Evolutionary conservation across 371 early-diverging fungal genomes (phyloP).

Genomic region (Zychaea mexicana): DNA sequence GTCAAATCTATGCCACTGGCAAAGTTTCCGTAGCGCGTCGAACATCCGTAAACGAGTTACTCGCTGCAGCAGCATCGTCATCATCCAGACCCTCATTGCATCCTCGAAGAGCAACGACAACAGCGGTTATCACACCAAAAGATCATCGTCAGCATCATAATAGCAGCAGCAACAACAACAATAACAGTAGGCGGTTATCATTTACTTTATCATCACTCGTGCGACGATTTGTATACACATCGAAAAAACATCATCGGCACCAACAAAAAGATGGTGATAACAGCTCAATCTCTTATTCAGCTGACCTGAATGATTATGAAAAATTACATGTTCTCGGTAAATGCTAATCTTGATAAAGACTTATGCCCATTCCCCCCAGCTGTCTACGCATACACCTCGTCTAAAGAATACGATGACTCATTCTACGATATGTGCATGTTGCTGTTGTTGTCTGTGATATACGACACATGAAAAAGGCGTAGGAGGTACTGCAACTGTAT

Average conservation of each 20-base stretch:
- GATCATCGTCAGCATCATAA: too few relatives aligned
- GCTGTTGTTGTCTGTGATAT: not conserved
- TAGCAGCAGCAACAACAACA: not conserved
- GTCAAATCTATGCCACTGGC: not conserved
- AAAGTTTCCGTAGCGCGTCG: not conserved
- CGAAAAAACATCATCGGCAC: not conserved
- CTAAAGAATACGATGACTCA: too few relatives aligned
- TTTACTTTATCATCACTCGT: not conserved
- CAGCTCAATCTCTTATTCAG: slow-evolving; percentile 1
- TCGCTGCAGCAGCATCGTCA: not conserved
- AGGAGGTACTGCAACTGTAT: slow-evolving; percentile 47
- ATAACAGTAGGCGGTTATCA: not conserved
- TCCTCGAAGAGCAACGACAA: not conserved
- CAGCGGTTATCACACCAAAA: not conserved
- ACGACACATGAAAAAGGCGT: slow-evolving; percentile 19
- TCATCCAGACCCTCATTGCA: not conserved
- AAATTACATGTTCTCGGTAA: slow-evolving; percentile 11
- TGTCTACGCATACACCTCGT: too few relatives aligned
- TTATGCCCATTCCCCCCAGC: too few relatives aligned
- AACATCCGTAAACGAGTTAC: not conserved
- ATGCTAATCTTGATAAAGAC: too few relatives aligned
- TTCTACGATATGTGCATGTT: too few relatives aligned
- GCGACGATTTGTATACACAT: not conserved
- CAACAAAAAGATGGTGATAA: not conserved
- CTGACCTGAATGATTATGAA: slow-evolving; percentile 14